Percentiles rank a stretch among this genome's conserved stretches.
Conservation (phyloP, 2,329 filamentous ascomycete species). For the Epichloe hybrida region DNA sequence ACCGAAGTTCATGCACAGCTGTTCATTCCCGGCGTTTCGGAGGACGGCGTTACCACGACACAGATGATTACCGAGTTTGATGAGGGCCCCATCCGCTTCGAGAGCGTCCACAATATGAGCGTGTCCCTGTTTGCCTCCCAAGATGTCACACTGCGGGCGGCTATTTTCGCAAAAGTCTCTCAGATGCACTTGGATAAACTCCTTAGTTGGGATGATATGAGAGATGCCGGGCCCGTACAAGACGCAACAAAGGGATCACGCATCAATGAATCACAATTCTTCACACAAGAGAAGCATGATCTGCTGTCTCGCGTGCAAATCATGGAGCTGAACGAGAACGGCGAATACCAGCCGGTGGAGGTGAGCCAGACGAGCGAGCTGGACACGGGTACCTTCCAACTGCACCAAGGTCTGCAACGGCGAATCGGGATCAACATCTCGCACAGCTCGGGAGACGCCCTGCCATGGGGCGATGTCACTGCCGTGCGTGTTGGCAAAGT, state of each 20-base stretch:
- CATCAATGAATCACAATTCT: constrained; percentile 85
- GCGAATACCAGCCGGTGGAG: constrained; percentile 84
- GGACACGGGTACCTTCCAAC: constrained; percentile 82
- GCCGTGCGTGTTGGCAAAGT: constrained; percentile 68
- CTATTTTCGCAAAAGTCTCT: constrained; percentile 83
- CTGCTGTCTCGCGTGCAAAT: constrained; percentile 80
- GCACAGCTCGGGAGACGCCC: constrained; percentile 73
- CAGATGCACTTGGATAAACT: constrained; percentile 93
- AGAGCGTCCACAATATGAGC: constrained; percentile 98
- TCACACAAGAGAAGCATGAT: constrained; percentile 85
- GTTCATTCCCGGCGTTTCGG: constrained; percentile 84
- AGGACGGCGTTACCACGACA: constrained; percentile 85
- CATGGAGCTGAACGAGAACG: constrained; percentile 80
- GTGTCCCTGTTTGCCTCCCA: constrained; percentile 60
- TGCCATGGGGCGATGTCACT: constrained; percentile 79
- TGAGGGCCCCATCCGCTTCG: constrained; percentile 81
- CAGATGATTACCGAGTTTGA: constrained; percentile 92
- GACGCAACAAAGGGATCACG: constrained; percentile 46
- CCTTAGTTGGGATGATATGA: constrained; percentile 97
- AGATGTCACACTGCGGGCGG: constrained; percentile 66
- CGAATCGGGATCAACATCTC: constrained; percentile 79
- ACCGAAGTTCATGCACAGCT: constrained; percentile 92
- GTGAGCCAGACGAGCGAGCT: constrained; percentile 75
- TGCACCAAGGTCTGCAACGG: constrained; percentile 88
- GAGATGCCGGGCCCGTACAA: constrained; percentile 57